phyloP scores from a whole-genome alignment of 1,284 basidiomycete genomes.

The Cutaneotrichosporon sp. region DNA sequence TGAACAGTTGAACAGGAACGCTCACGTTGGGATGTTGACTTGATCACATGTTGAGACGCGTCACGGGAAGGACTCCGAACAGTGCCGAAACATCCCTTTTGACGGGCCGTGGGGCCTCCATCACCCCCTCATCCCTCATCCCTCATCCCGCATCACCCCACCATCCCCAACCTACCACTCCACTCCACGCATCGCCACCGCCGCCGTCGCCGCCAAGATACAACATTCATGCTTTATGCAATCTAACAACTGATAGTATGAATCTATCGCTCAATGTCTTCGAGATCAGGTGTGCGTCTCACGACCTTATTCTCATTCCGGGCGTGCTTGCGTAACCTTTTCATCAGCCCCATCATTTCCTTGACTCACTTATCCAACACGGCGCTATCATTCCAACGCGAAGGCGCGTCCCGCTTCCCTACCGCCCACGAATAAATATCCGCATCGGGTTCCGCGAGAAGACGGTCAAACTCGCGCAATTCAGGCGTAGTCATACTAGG shows the following conservation, averaged over 20 bases:
- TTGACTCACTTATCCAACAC: conserved; percentile 62
- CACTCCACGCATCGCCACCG: too few species aligned
- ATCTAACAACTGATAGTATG: not conserved
- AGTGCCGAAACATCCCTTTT: too few species aligned
- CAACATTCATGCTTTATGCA: conserved; percentile 2
- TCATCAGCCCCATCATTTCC: not conserved
- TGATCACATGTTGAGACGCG: not conserved
- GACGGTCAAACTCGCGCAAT: conserved; percentile 85
- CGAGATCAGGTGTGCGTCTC: conserved; percentile 79
- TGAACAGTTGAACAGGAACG: too few species aligned
- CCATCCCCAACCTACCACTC: too few species aligned
- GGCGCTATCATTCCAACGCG: conserved; percentile 72
- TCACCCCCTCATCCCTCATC: not conserved
- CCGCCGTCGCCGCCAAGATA: not conserved
- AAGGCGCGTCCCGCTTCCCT: conserved; percentile 72
- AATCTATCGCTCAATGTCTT: conserved; percentile 11
- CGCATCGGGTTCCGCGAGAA: conserved; percentile 96
- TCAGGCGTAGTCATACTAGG: conserved; percentile 67
- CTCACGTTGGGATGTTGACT: too few species aligned
- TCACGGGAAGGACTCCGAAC: too few species aligned
- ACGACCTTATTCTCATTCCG: conserved; percentile 88
- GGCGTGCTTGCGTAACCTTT: conserved; percentile 71
- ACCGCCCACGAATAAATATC: conserved; percentile 97
- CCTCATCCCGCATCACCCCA: too few species aligned
- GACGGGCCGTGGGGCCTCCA: too few species aligned